A percentile compares a stretch with the other conserved stretches of the same genome.
phyloP scores from a whole-genome alignment of 805 yeast species.

The Ogataea allantospora region DNA sequence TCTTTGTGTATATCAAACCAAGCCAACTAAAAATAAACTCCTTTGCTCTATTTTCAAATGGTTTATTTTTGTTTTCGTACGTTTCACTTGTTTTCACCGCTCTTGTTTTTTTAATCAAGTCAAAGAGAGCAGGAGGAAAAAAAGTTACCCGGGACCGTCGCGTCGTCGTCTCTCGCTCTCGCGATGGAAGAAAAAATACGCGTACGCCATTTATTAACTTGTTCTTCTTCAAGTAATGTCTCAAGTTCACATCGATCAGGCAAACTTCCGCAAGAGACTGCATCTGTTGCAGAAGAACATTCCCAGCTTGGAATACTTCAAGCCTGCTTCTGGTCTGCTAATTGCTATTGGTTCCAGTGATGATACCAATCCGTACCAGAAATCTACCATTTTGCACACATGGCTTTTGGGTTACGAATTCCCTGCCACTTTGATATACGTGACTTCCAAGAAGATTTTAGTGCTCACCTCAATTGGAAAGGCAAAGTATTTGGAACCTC shows the following conservation, averaged over 20 bases:
- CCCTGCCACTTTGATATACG: constrained; percentile 79
- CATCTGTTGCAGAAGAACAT: constrained; percentile 40
- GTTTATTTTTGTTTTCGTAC: constrained; percentile 9
- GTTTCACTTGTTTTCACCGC: constrained; percentile 11
- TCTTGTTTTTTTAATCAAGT: neutral
- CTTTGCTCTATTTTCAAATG: neutral
- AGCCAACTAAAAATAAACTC: constrained; percentile 1
- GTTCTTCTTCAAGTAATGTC: constrained; percentile 40
- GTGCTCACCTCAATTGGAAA: constrained; percentile 82
- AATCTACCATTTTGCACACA: constrained; percentile 79
- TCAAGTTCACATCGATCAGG: constrained; percentile 55
- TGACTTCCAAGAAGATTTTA: constrained; percentile 57
- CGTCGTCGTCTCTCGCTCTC: constrained; percentile 6
- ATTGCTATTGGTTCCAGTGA: constrained; percentile 82
- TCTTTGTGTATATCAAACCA: constrained; percentile 8
- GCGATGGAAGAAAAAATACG: constrained; percentile 7
- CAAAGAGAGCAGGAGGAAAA: neutral
- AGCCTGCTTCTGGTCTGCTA: constrained; percentile 49
- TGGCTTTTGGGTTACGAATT: constrained; percentile 96
- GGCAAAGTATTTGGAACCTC: constrained; percentile 70
- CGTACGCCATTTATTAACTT: constrained; percentile 6
- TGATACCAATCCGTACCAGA: constrained; percentile 86
- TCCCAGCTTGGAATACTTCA: constrained; percentile 33
- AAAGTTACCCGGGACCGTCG: constrained; percentile 14
- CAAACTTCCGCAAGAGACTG: constrained; percentile 52